Evolutionary conservation across 257 asterid species (phyloP), one percentile per base, ranked within the genome.

Genomic region (Capsicum baccatum): DNA sequence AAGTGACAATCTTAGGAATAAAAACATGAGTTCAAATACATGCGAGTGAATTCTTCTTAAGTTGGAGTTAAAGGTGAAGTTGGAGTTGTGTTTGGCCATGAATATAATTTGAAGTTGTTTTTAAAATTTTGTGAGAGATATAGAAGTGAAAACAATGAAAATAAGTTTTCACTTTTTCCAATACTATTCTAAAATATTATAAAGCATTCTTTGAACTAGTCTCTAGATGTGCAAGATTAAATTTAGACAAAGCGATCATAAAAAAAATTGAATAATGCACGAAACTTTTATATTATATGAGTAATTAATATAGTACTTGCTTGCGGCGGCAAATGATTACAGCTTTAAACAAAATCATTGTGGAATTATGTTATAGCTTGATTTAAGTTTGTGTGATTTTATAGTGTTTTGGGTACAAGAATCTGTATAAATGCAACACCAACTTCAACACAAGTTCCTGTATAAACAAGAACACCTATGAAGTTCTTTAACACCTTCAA

Each of bases 221-320:
- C 17, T 63, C 8, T 64, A 11, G 6, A 35, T 35, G 48, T 66
- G 19, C 2, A 13, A 1, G 3, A 35, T 33, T 33, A 33, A 66
- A 13, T 66, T 13, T 35, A 66, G 19, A 66, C 48, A 13, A 35
- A 5, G 13, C 3, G 3, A 14, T 66, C 11, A 35, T 66, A 2
- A 54, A 12, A 50, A 50, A 8, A 26, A 67, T 35, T 1, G 3
- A 47, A n/a, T 44, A 44, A 19, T 44, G 44, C 14, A 70, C 9
- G 10, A 42, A 19, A 19, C 9, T 21, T 19, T 42, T 42, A 5
- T 68, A 44, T 70, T 70, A 70, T 9, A 70, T 44, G 33, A 26
- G 33, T 26, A 70, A 70, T 16, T 44, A 57, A n/a, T 70, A 48
- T 70, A 48, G 79, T 70, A 70, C 79, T 70, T 70, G 33, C 37